Evolutionary conservation across 345 rosid genomes (phyloP), one percentile per base, ranked within the genome.

Genomic region (Gossypium australe): DNA sequence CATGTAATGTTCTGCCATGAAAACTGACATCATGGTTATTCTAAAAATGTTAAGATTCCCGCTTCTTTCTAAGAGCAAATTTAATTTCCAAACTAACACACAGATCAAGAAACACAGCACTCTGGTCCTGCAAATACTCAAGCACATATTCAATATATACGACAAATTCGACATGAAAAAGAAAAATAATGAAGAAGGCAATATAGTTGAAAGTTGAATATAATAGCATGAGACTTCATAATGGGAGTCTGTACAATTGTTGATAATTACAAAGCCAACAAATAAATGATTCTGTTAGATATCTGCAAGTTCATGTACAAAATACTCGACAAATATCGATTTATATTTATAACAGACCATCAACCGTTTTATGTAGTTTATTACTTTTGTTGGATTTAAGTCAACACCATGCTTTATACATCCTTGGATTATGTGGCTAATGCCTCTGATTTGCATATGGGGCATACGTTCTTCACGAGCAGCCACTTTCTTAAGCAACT

Each of bases 391-490:
- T 67, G 55, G 58, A 51, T 27, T 34, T 3, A 49, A 25, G 4
- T 16, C 44, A 49, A 22, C 58, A 41, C 72, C 62, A 69, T 25
- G 44, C 34, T 47, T 67, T 24, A 24, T 24, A 13, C 56, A 67
- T 74, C 65, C 62, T 74, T 72, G 73, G 71, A 75, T 25, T 59
- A 78, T 18, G 48, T 24, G 72, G 80, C 85, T 83, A 90, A 76
- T 71, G 93, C 98, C 85, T 94, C 89, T 2, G 87, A 83, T 83
- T 94, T 94, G 87, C 98, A 94, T 80, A 92, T 82, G n/a, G 98
- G 97, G 81, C 97, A 94, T 22, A 87, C 84, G 69, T 89, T 94
- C 89, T 94, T 94, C 77, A 92, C 80, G 11, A 83, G 79, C 76
- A 94, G 87, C 98, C 98, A 94, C 79, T 88, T 92, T 88, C 80